Base-by-base conservation (phyloP, 805 yeast genomes). In the Candida rishiriensis region DNA sequence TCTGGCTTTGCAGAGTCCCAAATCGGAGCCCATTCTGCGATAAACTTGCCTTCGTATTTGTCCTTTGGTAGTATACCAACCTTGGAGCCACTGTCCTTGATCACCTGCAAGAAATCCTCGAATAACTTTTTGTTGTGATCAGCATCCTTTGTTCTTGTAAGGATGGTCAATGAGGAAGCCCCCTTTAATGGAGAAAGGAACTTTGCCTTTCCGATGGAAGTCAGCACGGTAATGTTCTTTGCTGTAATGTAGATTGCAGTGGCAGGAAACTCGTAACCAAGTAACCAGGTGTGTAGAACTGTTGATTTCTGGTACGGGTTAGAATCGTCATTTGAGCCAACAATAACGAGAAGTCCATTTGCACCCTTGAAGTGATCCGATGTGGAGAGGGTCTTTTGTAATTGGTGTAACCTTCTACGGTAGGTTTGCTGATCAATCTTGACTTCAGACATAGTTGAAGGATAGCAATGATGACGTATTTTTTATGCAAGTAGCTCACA, bases 201-300 rank as follows among this genome's bases (percentile, higher is more conserved):
- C 61, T 83, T 87, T 35, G 95, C 88, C 65, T 91, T 91, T 7
- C 88, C 88, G 39, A 81, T 83, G 29, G 91, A 82, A 0, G 97
- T 90, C 46, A 90, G 72, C 43, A 91, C 69, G 3, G 79, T 64
- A 33, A 80, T 69, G 51, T 78, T 79, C 33, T 75, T 77, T 43
- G 75, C 72, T 3, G 85, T 76, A 46, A 90, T 67, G 40, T 75
- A 79, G 42, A 91, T 66, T 29, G 81, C 81, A 1, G 97, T 89
- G 40, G 93, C 93, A n/a, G 96, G 95, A 60, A 91, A 91, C 62
- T 93, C 98, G 62, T 90, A 91, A 3, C 97, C 96, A 39, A 91
- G 68, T 42, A 91, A 69, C 98, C 98, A 91, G 41, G 81, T 85
- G 62, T 90, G 97, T 38, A 90, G 66, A 37, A 85, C 83, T 1